A percentile compares a stretch with the other conserved stretches of the same genome.
Conservation (phyloP, 192 early-diverging fungal species). For the Rhizoclosmatium sp. region DNA sequence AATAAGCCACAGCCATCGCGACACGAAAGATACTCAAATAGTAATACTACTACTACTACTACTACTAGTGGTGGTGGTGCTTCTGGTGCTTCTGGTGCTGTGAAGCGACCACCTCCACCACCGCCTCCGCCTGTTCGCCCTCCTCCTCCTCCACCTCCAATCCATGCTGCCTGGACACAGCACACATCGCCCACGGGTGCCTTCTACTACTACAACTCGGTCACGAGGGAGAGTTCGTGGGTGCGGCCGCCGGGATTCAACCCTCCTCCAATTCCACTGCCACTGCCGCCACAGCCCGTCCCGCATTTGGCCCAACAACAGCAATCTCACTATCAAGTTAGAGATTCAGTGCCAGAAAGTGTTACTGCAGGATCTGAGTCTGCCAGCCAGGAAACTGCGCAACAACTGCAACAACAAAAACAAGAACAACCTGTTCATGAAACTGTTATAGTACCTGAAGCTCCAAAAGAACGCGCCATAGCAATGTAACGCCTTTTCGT, state of each 20-base stretch:
- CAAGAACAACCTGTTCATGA: background rate
- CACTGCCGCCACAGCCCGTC: conserved; percentile 24
- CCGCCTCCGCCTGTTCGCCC: conserved; percentile 28
- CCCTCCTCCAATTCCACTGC: conserved; percentile 25
- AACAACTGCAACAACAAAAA: background rate
- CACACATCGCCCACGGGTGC: conserved; percentile 62
- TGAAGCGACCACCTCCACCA: background rate
- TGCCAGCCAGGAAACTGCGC: too few relatives aligned
- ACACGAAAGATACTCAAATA: background rate
- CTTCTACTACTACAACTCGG: conserved; percentile 75
- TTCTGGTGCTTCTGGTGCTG: too few relatives aligned
- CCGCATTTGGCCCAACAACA: background rate
- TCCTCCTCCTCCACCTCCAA: conserved; percentile 18
- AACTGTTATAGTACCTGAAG: background rate
- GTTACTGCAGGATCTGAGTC: background rate
- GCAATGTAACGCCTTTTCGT: background rate
- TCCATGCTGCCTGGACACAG: conserved; percentile 35
- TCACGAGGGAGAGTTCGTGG: conserved; percentile 78
- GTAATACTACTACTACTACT: too few relatives aligned
- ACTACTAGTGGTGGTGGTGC: too few relatives aligned
- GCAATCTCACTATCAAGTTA: background rate
- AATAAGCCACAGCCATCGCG: background rate
- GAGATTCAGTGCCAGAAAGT: conserved; percentile 8
- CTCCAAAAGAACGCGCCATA: conserved; percentile 3
- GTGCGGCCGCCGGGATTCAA: conserved; percentile 38